Conservation (phyloP, 176 grass and related monocot genomes). For the Rhynchospora pubera region DNA sequence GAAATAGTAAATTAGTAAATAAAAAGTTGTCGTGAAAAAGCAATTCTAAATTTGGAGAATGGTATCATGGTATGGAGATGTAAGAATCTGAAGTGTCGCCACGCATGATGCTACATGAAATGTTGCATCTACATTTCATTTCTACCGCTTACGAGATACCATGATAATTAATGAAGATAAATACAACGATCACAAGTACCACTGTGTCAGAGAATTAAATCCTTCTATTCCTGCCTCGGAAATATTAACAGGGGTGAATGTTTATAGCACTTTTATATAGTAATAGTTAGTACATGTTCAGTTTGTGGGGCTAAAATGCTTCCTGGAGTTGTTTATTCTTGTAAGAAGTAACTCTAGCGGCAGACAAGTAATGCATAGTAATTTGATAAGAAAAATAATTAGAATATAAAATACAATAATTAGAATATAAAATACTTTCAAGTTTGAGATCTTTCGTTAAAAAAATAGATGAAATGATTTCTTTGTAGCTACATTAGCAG, state of each 20-base stretch:
- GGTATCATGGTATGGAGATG: not conserved
- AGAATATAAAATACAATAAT: too few species aligned
- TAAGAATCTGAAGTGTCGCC: not conserved
- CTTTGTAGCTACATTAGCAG: too few species aligned
- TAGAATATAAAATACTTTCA: too few species aligned
- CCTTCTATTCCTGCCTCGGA: not conserved
- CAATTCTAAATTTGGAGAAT: not conserved
- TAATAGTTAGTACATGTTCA: not conserved
- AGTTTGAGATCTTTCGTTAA: too few species aligned
- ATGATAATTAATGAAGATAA: not conserved
- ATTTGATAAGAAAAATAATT: too few species aligned
- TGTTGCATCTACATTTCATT: too few species aligned
- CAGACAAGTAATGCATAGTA: not conserved
- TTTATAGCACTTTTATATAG: not conserved
- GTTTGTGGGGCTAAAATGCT: not conserved
- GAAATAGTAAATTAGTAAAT: not conserved
- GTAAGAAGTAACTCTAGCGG: not conserved
- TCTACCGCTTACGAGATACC: not conserved
- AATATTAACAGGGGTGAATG: not conserved
- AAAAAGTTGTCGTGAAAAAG: not conserved
- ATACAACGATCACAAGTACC: not conserved
- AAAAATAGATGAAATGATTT: too few species aligned
- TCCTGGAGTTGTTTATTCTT: not conserved
- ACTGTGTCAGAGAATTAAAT: not conserved
- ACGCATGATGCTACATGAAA: too few species aligned